Conservation (phyloP, 345 rosid species). For the Murraya paniculata region DNA sequence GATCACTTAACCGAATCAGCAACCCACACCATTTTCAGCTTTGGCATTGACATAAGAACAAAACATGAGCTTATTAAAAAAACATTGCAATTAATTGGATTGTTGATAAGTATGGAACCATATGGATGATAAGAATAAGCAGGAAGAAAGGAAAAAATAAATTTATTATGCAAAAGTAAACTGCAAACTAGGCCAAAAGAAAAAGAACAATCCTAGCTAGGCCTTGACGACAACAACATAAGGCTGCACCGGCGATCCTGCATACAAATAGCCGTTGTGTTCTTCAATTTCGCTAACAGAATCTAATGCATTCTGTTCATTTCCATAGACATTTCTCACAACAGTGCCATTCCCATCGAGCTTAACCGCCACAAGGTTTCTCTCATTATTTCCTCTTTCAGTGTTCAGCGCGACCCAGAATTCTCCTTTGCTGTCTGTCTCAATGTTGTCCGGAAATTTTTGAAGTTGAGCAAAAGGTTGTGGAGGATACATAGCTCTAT, state of each 20-base stretch:
- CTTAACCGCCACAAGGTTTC: conserved; percentile 39
- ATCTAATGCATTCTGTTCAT: conserved; percentile 20
- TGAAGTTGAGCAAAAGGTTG: conserved; percentile 24
- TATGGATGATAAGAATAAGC: no score
- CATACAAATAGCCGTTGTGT: conserved; percentile 24
- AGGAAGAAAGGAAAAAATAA: no score
- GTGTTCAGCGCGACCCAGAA: conserved; percentile 57
- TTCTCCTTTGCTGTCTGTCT: conserved; percentile 41
- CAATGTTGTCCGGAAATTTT: conserved; percentile 42
- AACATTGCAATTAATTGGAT: no score
- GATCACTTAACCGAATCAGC: neutral
- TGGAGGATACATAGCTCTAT: neutral
- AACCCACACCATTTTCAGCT: neutral
- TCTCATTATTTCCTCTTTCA: conserved; percentile 23
- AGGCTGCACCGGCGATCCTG: conserved; percentile 42
- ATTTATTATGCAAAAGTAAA: no score
- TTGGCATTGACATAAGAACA: neutral
- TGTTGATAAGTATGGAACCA: no score
- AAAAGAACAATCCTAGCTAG: neutral
- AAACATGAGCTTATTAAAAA: no score
- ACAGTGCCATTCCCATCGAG: conserved; percentile 24
- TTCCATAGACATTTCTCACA: conserved; percentile 29
- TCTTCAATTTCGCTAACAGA: conserved; percentile 47
- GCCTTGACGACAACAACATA: conserved; percentile 21
- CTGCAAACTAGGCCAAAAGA: no score